These are phyloP conservation scores for Elsinoe ampelina DNA, from an alignment of 2,329 filamentous ascomycete species.

Conservation along the genomic window DNA sequence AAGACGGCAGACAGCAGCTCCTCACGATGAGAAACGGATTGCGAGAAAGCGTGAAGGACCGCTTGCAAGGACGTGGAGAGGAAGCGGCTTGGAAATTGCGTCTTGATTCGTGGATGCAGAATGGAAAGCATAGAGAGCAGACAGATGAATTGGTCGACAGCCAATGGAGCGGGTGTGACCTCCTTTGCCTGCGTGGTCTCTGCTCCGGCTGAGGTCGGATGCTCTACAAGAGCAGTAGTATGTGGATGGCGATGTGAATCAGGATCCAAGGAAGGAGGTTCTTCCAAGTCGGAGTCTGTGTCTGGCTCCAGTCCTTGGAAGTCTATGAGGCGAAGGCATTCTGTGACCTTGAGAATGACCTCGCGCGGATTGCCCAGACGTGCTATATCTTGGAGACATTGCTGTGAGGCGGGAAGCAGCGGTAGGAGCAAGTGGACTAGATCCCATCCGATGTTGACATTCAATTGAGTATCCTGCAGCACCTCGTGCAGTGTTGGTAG, in stretches of 20 bases:
- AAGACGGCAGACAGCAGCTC: slow-evolving; percentile 62
- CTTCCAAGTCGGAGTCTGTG: slow-evolving; percentile 41
- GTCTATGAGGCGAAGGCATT: slow-evolving; percentile 55
- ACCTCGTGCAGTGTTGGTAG: slow-evolving; percentile 60
- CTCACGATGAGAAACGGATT: slow-evolving; percentile 45
- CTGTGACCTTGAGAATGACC: slow-evolving; percentile 70
- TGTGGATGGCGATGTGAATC: slow-evolving; percentile 22
- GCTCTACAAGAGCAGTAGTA: slow-evolving; percentile 18
- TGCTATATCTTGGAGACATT: slow-evolving; percentile 64
- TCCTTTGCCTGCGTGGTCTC: slow-evolving; percentile 25
- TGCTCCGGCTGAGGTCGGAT: slow-evolving; percentile 12
- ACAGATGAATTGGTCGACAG: slow-evolving; percentile 53
- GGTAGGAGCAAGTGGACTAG: slow-evolving; percentile 65
- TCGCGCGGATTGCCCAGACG: slow-evolving; percentile 71
- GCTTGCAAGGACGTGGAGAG: slow-evolving; percentile 67
- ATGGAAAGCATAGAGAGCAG: slow-evolving; percentile 64
- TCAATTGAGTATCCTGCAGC: slow-evolving; percentile 58
- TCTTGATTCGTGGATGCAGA: slow-evolving; percentile 64
- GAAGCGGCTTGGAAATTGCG: slow-evolving; percentile 69
- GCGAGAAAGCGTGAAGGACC: slow-evolving; percentile 56
- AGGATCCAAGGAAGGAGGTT: slow-evolving; percentile 19
- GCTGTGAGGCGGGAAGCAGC: slow-evolving; percentile 55
- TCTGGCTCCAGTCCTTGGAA: slow-evolving; percentile 45
- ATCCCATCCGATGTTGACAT: slow-evolving; percentile 75
- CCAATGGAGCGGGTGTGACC: slow-evolving; percentile 29